Percentiles rank a stretch among this genome's conserved stretches.
These are phyloP conservation scores for Ceratocystis ficicola DNA, from an alignment of 2,329 filamentous ascomycete species.

Conservation along the genomic window DNA sequence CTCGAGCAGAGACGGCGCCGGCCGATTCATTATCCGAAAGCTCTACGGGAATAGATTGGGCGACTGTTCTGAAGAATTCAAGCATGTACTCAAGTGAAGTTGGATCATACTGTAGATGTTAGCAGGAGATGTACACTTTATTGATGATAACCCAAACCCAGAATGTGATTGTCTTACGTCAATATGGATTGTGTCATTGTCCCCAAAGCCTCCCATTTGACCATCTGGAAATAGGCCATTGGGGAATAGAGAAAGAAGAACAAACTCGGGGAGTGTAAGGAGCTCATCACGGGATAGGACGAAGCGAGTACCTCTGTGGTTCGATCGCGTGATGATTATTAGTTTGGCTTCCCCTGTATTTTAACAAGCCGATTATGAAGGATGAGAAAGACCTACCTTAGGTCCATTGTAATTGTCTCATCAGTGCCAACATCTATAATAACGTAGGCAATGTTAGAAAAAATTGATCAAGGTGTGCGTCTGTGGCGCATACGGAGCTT, in stretches of 20 bases:
- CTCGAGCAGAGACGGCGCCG: constrained; percentile 57
- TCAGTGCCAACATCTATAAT: constrained; percentile 63
- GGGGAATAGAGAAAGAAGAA: constrained; percentile 91
- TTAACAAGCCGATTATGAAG: not conserved
- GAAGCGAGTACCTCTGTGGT: constrained; percentile 71
- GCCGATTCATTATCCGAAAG: constrained; percentile 35
- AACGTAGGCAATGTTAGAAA: constrained; percentile 21
- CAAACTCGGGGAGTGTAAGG: constrained; percentile 90
- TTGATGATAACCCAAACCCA: not conserved
- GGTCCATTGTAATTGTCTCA: constrained; percentile 88
- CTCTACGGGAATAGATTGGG: constrained; percentile 69
- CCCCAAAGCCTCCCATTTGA: constrained; percentile 84
- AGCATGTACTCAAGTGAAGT: constrained; percentile 97
- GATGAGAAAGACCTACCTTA: constrained; percentile 72
- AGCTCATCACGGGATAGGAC: constrained; percentile 90
- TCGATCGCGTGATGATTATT: too few species aligned
- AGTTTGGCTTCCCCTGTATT: not conserved
- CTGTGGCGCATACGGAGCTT: not conserved
- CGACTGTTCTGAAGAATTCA: constrained; percentile 92
- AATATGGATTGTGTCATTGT: constrained; percentile 89
- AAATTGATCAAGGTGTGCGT: constrained; percentile 3
- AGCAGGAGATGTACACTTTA: not conserved
- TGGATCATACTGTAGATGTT: constrained; percentile 66
- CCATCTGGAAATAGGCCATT: constrained; percentile 97
- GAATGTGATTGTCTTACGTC: constrained; percentile 58